Evolutionary conservation across 2,329 filamentous ascomycete species (phyloP).

Genomic region (Fusarium sp.): DNA sequence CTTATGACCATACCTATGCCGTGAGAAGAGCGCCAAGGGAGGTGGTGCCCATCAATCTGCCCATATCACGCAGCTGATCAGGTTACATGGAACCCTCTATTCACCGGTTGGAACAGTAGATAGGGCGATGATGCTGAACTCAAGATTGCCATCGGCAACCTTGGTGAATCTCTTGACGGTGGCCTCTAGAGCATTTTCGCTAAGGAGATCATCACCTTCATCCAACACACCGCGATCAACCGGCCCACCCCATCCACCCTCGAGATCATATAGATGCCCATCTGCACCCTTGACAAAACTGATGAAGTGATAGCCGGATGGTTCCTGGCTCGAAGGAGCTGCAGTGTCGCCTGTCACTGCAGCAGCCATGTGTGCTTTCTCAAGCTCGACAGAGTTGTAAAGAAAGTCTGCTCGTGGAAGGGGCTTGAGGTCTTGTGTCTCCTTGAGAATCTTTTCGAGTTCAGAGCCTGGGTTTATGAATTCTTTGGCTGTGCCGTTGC

Average conservation of each 20-base stretch:
- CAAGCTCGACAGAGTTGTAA: conserved; percentile 77
- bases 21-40: neutral
- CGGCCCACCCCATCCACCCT: conserved; percentile 80
- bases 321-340: conserved; percentile 71
- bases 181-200: conserved; percentile 75
- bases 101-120: conserved; percentile 42
- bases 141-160: conserved; percentile 52
- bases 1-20: neutral
- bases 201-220: conserved; percentile 72
- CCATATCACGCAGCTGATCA: neutral
- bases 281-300: conserved; percentile 80
- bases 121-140: conserved; percentile 58
- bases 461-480: conserved; percentile 67
- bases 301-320: conserved; percentile 81
- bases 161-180: conserved; percentile 63
- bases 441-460: conserved; percentile 69
- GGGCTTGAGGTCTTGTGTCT: conserved; percentile 73
- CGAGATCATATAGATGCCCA: conserved; percentile 80
- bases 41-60: neutral
- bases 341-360: conserved; percentile 76
- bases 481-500: conserved; percentile 73
- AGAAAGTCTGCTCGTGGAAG: conserved; percentile 74
- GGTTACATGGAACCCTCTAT: neutral
- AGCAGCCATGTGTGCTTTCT: conserved; percentile 79
- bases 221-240: conserved; percentile 72